Percentiles rank a stretch among this genome's conserved stretches.
Evolutionary conservation across 2,329 filamentous ascomycete species (phyloP).

Genomic region (Talaromyces sp.): DNA sequence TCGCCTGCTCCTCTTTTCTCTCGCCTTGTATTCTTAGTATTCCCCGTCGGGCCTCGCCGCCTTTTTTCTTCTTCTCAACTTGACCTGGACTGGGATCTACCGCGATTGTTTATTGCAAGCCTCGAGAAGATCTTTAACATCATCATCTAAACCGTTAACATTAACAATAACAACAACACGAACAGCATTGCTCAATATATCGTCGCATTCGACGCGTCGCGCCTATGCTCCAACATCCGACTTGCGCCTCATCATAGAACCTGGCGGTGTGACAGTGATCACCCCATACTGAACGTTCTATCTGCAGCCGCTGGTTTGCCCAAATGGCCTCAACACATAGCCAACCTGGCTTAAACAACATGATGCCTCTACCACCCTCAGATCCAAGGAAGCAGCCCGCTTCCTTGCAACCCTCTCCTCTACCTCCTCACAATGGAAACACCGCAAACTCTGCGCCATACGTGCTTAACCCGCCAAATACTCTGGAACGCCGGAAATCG

Average conservation of each 20-base stretch:
- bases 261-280: neutral
- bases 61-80: slow-evolving; percentile 11
- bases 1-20: slow-evolving; percentile 10
- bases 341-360: slow-evolving; percentile 52
- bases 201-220: neutral
- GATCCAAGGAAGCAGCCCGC: slow-evolving; percentile 27
- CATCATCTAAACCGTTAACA: neutral
- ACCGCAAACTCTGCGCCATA: slow-evolving; percentile 56
- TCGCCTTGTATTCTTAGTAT: slow-evolving; percentile 13
- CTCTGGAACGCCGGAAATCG: slow-evolving; percentile 47
- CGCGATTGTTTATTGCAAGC: neutral
- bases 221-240: slow-evolving; percentile 1
- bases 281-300: neutral
- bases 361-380: slow-evolving; percentile 19
- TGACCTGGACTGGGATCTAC: neutral
- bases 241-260: neutral
- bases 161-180: too few species aligned
- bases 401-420: slow-evolving; percentile 51
- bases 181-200: neutral
- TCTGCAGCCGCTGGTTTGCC: slow-evolving; percentile 14
- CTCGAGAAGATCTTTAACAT: neutral
- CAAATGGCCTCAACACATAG: slow-evolving; percentile 40
- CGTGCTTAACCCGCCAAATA: slow-evolving; percentile 59
- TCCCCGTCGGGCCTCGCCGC: slow-evolving; percentile 18
- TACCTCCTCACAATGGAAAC: slow-evolving; percentile 47